Evolutionary conservation across 495 filamentous ascomycete genomes (phyloP), one percentile per base, ranked within the genome.

Genomic region (Aspergillus nanangensis): DNA sequence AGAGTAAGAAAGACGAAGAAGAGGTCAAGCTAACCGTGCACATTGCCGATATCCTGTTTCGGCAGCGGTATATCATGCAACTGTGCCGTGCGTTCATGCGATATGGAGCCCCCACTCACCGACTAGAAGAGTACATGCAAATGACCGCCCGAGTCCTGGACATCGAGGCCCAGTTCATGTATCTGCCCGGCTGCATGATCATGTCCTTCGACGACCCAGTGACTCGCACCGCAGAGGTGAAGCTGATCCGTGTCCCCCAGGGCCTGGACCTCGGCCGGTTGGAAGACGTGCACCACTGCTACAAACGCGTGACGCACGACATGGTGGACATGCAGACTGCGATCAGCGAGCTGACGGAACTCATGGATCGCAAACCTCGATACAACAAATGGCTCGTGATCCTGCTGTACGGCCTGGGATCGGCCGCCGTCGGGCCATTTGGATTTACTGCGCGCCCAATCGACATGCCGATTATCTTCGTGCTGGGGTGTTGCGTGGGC

Each of bases 241-340:
- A 92, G 61, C 80, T 96, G 34, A 82, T 96, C 17, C 80, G 86
- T 19, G 73, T 79, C 2, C 58, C 63, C 3, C 85, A 89, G 60
- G 89, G 86, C 1, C 74, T 96, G 23, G 84, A 96, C 64, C 75
- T 96, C 2, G 87, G 87, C 15, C 86, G 85, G 41, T 73, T 96
- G 9, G 77, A 85, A 3, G 88, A 95, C 48, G 80, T 82, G 8
- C 89, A 95, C 60, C 80, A 87, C 41, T 79, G 95, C 39, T 96
- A 95, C 69, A 95, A 96, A 62, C 80, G 87, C 44, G 88, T 96
- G 18, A 81, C 94, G n/a, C 89, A 95, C 55, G 90, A 94, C 63
- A 63, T 81, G 5, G 79, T 93, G 38, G 77, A 82, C 21, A 83
- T 89, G 17, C 86, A 93, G 37, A 81, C 91, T 53, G 90, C 88